phyloP scores from a whole-genome alignment of 768 basidiomycete genomes.

The Leucosporidium scottii region DNA sequence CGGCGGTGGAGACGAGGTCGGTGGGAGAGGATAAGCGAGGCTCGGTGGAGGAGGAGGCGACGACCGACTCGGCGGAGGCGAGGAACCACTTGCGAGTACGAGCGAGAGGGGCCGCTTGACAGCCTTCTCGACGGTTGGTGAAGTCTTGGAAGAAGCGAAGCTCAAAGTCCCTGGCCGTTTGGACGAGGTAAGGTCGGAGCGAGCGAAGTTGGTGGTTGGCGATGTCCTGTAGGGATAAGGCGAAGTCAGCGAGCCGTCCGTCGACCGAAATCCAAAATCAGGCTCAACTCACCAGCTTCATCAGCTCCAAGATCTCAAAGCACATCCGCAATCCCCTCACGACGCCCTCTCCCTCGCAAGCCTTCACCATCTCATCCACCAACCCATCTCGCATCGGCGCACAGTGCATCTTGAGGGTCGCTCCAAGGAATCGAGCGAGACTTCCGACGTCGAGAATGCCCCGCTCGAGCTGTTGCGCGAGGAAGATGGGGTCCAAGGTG shows the following conservation, averaged over 20 bases:
- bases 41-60: slow-evolving; percentile 6
- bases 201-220: slow-evolving; percentile 92
- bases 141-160: slow-evolving; percentile 63
- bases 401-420: slow-evolving; percentile 78
- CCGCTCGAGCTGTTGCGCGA: slow-evolving; percentile 72
- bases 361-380: slow-evolving; percentile 73
- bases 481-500: slow-evolving; percentile 72
- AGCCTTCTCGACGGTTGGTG: slow-evolving; percentile 28
- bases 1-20: slow-evolving; percentile 41
- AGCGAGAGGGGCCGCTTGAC: slow-evolving; percentile 38
- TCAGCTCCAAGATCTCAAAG: slow-evolving; percentile 83
- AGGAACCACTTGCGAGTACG: slow-evolving; percentile 62
- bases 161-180: slow-evolving; percentile 71
- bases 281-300: slow-evolving; percentile 90
- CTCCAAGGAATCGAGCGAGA: slow-evolving; percentile 69
- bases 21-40: slow-evolving; percentile 46
- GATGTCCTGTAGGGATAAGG: slow-evolving; percentile 59
- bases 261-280: not conserved
- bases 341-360: slow-evolving; percentile 48
- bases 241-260: slow-evolving; percentile 7
- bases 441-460: slow-evolving; percentile 67
- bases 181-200: slow-evolving; percentile 80
- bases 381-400: slow-evolving; percentile 84
- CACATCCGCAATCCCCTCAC: slow-evolving; percentile 71
- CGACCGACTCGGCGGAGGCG: slow-evolving; percentile 43